These are phyloP conservation scores for Halenospora varia DNA, from an alignment of 495 filamentous ascomycete genomes.

Conservation along the genomic window DNA sequence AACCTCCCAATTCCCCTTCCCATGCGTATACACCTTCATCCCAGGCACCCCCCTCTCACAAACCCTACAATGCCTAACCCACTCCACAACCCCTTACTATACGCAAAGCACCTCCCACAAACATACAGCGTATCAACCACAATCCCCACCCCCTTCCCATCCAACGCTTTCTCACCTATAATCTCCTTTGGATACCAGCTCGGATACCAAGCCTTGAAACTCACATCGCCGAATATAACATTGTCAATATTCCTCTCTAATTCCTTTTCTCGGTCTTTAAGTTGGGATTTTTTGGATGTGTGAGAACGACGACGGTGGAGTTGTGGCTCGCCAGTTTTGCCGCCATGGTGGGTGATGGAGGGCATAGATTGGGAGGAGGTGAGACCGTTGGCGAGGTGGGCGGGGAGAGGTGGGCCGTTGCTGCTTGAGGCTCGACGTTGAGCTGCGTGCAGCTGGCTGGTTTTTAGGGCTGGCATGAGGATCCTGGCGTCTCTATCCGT, in stretches of 20 bases:
- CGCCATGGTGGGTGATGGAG: too few relatives aligned
- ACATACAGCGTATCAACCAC: slow-evolving; percentile 67
- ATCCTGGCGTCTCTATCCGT: too few relatives aligned
- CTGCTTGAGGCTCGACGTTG: too few relatives aligned
- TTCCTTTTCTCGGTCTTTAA: slow-evolving; percentile 7
- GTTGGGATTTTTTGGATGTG: too few relatives aligned
- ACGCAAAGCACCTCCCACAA: slow-evolving; percentile 92
- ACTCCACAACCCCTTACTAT: slow-evolving; percentile 69
- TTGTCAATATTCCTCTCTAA: slow-evolving; percentile 64
- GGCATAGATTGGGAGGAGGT: too few relatives aligned
- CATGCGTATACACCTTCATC: slow-evolving; percentile 44
- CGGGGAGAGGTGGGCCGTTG: too few relatives aligned
- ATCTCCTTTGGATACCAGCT: slow-evolving; percentile 75
- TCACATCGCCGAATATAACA: slow-evolving; percentile 68
- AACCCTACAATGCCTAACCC: slow-evolving; percentile 38
- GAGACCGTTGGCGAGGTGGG: too few relatives aligned
- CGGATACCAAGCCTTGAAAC: slow-evolving; percentile 76
- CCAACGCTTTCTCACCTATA: slow-evolving; percentile 48
- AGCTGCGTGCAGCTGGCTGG: too few relatives aligned
- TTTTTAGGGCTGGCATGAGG: too few relatives aligned
- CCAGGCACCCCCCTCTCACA: slow-evolving; percentile 42
- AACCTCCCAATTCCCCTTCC: slow-evolving; percentile 56
- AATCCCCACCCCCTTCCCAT: slow-evolving; percentile 26
- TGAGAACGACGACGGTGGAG: too few relatives aligned
- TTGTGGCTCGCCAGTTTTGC: too few relatives aligned